These are phyloP conservation scores for Boletus coccyginus DNA, from an alignment of 768 basidiomycete species.

Conservation along the genomic window DNA sequence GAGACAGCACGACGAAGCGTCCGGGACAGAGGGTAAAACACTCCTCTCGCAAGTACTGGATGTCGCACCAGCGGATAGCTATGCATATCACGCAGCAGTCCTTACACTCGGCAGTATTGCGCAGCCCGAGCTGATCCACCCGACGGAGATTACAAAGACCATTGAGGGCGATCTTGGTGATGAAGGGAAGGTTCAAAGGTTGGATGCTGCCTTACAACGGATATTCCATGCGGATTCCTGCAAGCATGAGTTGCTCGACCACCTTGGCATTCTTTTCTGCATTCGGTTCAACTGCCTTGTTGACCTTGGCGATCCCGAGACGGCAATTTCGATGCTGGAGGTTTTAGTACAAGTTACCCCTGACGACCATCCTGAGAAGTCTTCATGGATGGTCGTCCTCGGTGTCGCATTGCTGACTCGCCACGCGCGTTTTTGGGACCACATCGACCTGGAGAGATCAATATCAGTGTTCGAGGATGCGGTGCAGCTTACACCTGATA, in stretches of 20 bases:
- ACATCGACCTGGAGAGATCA: neutral
- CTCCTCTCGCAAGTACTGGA: neutral
- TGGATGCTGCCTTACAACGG: neutral
- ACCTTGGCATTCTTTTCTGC: neutral
- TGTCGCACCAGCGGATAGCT: neutral
- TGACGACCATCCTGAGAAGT: neutral
- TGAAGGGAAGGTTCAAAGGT: neutral
- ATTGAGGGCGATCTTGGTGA: neutral
- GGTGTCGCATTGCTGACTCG: neutral
- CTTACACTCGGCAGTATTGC: neutral
- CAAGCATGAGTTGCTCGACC: neutral
- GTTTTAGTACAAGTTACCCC: neutral
- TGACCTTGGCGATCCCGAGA: neutral
- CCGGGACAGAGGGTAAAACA: constrained; percentile 3
- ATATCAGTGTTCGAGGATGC: neutral
- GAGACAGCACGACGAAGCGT: neutral
- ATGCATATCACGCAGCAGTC: neutral
- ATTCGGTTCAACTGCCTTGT: neutral
- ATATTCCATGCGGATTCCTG: neutral
- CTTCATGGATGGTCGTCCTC: neutral
- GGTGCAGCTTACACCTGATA: neutral
- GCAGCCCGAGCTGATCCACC: neutral
- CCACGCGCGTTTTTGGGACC: neutral
- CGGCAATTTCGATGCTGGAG: neutral
- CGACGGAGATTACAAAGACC: too few relatives aligned